Evolutionary conservation across 257 asterid genomes (phyloP).

Genomic region (Verbascum thapsus): DNA sequence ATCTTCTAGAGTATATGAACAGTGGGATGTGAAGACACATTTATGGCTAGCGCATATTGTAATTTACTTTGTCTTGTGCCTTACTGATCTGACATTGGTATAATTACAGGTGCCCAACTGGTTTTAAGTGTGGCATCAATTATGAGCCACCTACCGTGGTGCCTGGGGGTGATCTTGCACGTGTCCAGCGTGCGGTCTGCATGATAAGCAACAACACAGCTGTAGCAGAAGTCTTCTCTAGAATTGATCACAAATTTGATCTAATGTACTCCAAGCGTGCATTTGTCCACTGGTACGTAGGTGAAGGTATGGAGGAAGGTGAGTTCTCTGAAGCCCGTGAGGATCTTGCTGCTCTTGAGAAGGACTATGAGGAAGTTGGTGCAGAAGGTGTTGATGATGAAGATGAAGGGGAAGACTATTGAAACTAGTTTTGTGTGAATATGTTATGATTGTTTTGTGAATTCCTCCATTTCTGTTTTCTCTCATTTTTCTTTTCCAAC

Average conservation of each 20-base stretch:
- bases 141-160: conserved; percentile 39
- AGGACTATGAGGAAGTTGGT: conserved; percentile 40
- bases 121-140: conserved; percentile 39
- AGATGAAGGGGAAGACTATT: conserved; percentile 40
- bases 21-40: not conserved
- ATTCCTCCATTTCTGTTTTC: not conserved
- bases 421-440: conserved; percentile 10
- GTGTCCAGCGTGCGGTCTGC: conserved; percentile 39
- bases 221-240: conserved; percentile 33
- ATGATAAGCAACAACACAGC: conserved; percentile 41
- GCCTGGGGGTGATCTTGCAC: conserved; percentile 40
- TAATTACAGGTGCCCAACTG: conserved; percentile 37
- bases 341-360: conserved; percentile 35
- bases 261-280: conserved; percentile 39
- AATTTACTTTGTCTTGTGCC: not conserved
- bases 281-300: conserved; percentile 40
- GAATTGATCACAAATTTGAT: conserved; percentile 36
- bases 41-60: no score
- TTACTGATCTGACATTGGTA: not conserved
- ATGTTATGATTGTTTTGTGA: not conserved
- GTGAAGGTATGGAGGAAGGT: conserved; percentile 43
- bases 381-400: conserved; percentile 37
- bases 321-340: conserved; percentile 39
- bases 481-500: not conserved
- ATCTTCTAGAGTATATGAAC: not conserved